Conservation (phyloP, 106 monocot species). For the Narthecium ossifragum region DNA sequence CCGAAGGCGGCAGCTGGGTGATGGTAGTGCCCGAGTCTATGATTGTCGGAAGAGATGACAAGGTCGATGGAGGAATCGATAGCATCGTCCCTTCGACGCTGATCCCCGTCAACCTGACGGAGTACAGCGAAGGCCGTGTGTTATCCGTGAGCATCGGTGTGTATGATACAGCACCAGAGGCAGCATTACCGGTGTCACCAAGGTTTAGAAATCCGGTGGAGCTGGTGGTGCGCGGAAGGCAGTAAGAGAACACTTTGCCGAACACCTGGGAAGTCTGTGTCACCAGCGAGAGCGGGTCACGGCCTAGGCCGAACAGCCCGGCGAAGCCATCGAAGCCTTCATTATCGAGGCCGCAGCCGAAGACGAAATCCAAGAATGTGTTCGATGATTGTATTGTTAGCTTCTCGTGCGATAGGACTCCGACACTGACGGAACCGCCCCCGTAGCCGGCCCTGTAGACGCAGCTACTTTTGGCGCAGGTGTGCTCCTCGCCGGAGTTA, state of each 20-base stretch:
- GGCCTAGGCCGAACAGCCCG: neutral
- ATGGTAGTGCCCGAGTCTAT: too few species aligned
- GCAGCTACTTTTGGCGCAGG: neutral
- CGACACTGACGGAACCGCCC: neutral
- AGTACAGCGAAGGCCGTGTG: neutral
- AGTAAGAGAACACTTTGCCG: neutral
- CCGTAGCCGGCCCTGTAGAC: neutral
- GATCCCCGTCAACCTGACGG: neutral
- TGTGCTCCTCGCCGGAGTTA: neutral
- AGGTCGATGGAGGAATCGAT: neutral
- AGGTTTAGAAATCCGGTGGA: neutral
- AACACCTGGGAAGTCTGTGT: neutral
- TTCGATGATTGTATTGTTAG: neutral
- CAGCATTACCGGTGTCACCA: neutral
- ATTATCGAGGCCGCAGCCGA: constrained; percentile 1
- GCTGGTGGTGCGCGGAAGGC: neutral
- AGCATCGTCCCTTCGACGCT: neutral
- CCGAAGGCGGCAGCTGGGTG: too few species aligned
- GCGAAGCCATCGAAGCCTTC: neutral
- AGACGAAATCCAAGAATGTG: neutral
- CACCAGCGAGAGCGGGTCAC: neutral
- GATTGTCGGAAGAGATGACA: neutral
- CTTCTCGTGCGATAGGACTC: neutral
- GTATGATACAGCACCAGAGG: neutral
- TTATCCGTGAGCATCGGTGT: neutral